Conservation (phyloP, 768 basidiomycete species). For the Amanita phalloides region DNA sequence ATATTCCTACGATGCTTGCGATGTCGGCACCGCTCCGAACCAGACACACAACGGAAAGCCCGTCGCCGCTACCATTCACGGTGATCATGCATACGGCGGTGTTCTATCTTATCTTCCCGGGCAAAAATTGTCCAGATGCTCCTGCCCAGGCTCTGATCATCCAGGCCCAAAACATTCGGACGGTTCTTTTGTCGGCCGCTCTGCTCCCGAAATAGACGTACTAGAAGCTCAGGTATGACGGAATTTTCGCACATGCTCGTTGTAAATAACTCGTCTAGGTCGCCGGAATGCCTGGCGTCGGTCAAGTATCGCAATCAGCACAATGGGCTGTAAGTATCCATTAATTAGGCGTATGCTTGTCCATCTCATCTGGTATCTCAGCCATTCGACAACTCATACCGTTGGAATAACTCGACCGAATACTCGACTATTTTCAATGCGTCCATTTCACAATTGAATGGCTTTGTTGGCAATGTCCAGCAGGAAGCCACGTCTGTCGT, state of each 20-base stretch:
- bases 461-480: conserved; percentile 53
- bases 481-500: conserved; percentile 76
- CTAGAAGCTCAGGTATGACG: conserved; percentile 60
- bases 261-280: conserved; percentile 13
- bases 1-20: conserved; percentile 70
- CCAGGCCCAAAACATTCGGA: conserved; percentile 67
- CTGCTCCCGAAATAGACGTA: conserved; percentile 82
- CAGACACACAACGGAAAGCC: conserved; percentile 65
- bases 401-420: conserved; percentile 48
- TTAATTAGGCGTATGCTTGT: conserved; percentile 3
- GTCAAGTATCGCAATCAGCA: conserved; percentile 70
- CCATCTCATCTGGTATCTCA: conserved; percentile 13
- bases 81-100: conserved; percentile 29
- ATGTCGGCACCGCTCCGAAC: conserved; percentile 70
- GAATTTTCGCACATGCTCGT: conserved; percentile 6
- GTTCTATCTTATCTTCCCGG: conserved; percentile 63
- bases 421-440: conserved; percentile 48
- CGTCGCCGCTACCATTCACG: conserved; percentile 42
- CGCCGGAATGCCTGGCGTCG: conserved; percentile 37
- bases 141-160: conserved; percentile 67
- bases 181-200: conserved; percentile 65
- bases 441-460: conserved; percentile 43
- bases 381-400: conserved; percentile 67
- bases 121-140: conserved; percentile 73
- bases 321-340: conserved; percentile 58